These are phyloP conservation scores for Tolypocladium sp. DNA, from an alignment of 2,329 filamentous ascomycete genomes.

Conservation along the genomic window DNA sequence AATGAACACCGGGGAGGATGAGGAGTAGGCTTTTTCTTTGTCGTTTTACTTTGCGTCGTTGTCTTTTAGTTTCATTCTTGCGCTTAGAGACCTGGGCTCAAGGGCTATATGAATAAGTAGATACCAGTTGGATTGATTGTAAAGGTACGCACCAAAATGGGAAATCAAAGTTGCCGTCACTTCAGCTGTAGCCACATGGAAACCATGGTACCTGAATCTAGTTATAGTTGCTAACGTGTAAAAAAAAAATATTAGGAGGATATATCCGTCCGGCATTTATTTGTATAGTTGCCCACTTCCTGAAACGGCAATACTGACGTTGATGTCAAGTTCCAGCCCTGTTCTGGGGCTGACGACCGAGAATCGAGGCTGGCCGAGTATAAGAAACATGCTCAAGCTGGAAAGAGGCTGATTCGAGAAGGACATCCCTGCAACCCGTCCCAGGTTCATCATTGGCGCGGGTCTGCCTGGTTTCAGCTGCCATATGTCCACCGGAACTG, in stretches of 20 bases:
- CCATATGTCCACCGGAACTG: not conserved
- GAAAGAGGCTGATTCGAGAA: too few species aligned
- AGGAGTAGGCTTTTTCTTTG: not conserved
- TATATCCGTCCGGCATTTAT: too few species aligned
- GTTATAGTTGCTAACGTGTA: too few species aligned
- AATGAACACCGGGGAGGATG: not conserved
- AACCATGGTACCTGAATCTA: not conserved
- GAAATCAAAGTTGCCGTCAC: not conserved
- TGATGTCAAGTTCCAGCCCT: not conserved
- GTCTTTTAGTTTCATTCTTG: not conserved
- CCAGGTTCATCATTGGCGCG: not conserved
- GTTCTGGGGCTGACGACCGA: not conserved
- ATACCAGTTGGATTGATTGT: not conserved
- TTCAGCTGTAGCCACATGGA: not conserved
- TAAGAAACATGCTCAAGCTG: too few species aligned
- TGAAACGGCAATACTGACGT: too few species aligned
- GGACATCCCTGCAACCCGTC: not conserved
- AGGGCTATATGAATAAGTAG: not conserved
- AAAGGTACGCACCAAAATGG: slow-evolving; percentile 1
- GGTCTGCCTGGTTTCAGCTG: not conserved
- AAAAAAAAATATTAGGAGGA: too few species aligned
- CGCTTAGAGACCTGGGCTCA: not conserved
- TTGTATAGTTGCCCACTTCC: too few species aligned
- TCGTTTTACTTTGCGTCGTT: not conserved
- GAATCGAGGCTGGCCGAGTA: not conserved